Percentiles rank a stretch among this genome's conserved stretches.
These are phyloP conservation scores for Dittrichia graveolens DNA, from an alignment of 129 eudicot genomes.

Conservation along the genomic window DNA sequence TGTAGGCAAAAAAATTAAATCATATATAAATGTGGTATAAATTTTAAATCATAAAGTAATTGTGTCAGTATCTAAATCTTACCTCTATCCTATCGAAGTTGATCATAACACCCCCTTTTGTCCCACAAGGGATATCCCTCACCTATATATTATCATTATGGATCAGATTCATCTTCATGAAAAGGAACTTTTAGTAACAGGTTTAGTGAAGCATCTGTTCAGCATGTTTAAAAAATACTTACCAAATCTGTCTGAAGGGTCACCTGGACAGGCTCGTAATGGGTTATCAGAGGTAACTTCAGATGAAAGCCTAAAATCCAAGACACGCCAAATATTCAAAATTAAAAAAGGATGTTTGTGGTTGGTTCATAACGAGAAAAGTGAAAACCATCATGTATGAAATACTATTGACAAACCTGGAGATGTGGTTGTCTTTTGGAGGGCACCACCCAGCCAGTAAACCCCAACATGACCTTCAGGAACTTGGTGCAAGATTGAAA, in stretches of 20 bases:
- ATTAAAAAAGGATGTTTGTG: neutral
- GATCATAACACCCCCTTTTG: constrained; percentile 97
- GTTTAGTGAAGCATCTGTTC: constrained; percentile 10
- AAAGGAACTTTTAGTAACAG: neutral
- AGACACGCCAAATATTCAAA: neutral
- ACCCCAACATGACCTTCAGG: constrained; percentile 99
- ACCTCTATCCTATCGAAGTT: constrained; percentile 93
- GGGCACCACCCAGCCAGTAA: constrained; percentile 98
- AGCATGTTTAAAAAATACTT: constrained; percentile 12
- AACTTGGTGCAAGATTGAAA: constrained; percentile 80
- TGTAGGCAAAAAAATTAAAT: constrained; percentile 25
- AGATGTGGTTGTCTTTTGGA: constrained; percentile 65
- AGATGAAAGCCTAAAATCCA: constrained; percentile 69
- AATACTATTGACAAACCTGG: constrained; percentile 53
- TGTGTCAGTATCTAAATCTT: constrained; percentile 3
- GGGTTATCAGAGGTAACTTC: constrained; percentile 84
- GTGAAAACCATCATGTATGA: constrained; percentile 1
- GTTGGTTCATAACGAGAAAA: constrained; percentile 17
- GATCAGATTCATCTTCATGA: constrained; percentile 4
- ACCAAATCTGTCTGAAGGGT: constrained; percentile 97
- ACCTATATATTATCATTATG: constrained; percentile 54
- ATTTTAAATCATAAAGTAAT: neutral
- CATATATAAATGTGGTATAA: constrained; percentile 5
- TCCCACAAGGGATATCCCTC: constrained; percentile 95
- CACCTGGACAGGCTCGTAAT: constrained; percentile 90